Conservation (phyloP, 2,329 filamentous ascomycete species). For the Tolypocladium cylindrosporum region DNA sequence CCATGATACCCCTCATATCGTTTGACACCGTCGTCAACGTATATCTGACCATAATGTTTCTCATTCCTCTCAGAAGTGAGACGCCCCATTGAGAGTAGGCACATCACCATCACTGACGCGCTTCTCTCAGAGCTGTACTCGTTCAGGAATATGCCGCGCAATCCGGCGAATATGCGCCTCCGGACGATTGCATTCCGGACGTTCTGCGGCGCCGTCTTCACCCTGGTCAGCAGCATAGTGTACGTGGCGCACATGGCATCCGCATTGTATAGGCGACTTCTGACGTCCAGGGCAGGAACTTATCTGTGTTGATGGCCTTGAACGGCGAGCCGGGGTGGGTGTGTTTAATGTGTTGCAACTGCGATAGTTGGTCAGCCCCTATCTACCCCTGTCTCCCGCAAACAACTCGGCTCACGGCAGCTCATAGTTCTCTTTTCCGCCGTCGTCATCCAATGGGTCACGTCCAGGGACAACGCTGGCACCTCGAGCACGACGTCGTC, state of each 20-base stretch:
- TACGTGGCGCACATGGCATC: slow-evolving; percentile 19
- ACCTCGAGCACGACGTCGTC: slow-evolving; percentile 14
- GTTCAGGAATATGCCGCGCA: slow-evolving; percentile 36
- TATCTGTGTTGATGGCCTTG: slow-evolving; percentile 47
- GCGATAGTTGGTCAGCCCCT: slow-evolving; percentile 33
- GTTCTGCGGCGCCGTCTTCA: slow-evolving; percentile 47
- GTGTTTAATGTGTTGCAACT: slow-evolving; percentile 55
- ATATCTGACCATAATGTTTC: slow-evolving; percentile 53
- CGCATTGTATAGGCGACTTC: neutral
- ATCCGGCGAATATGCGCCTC: slow-evolving; percentile 29
- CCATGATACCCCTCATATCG: slow-evolving; percentile 50
- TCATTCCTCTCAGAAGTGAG: slow-evolving; percentile 48
- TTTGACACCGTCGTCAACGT: slow-evolving; percentile 54
- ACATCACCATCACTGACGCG: neutral
- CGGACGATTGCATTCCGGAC: slow-evolving; percentile 45
- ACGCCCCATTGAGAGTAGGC: neutral
- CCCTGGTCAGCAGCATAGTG: slow-evolving; percentile 47
- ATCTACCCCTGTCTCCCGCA: neutral
- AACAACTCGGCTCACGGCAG: too few relatives aligned
- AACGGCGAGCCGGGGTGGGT: slow-evolving; percentile 55
- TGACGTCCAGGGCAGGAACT: slow-evolving; percentile 33
- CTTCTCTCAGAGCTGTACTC: slow-evolving; percentile 40
- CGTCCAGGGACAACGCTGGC: slow-evolving; percentile 32
- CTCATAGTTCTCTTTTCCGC: slow-evolving; percentile 47
- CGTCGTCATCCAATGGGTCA: slow-evolving; percentile 53